Percentiles rank a stretch among this genome's conserved stretches.
Evolutionary conservation across 805 yeast genomes (phyloP).

Genomic region (Yamadazyma tumulicola): DNA sequence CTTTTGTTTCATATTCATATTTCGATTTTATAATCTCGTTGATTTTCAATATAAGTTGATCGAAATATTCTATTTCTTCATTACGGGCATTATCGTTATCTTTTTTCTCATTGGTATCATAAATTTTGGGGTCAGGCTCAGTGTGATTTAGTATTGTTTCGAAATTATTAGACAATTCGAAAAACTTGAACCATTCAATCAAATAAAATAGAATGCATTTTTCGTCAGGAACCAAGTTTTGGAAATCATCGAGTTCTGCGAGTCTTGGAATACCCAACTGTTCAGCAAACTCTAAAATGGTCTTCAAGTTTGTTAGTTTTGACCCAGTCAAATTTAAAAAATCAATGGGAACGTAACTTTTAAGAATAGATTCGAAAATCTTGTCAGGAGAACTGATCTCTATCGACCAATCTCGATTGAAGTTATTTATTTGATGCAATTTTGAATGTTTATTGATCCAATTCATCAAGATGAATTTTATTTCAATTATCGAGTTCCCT

Average conservation of each 20-base stretch:
- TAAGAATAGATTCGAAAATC: slow-evolving; percentile 39
- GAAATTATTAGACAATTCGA: slow-evolving; percentile 18
- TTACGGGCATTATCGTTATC: background rate
- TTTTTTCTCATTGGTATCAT: background rate
- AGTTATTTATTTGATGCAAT: slow-evolving; percentile 38
- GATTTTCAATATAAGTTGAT: slow-evolving; percentile 13
- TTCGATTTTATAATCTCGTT: slow-evolving; percentile 18
- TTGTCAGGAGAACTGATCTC: slow-evolving; percentile 47
- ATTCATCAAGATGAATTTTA: slow-evolving; percentile 31
- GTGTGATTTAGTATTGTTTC: no score
- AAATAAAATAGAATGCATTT: slow-evolving; percentile 55
- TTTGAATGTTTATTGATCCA: slow-evolving; percentile 47
- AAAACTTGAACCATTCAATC: slow-evolving; percentile 53
- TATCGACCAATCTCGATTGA: slow-evolving; percentile 52
- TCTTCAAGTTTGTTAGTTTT: slow-evolving; percentile 26
- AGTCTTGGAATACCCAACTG: slow-evolving; percentile 48
- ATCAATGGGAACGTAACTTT: slow-evolving; percentile 18
- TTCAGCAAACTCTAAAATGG: slow-evolving; percentile 41
- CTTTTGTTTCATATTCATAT: slow-evolving; percentile 28
- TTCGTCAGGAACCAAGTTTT: slow-evolving; percentile 52
- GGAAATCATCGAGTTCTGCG: slow-evolving; percentile 54
- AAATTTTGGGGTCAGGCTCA: background rate
- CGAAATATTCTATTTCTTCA: slow-evolving; percentile 4
- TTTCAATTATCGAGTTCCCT: slow-evolving; percentile 24
- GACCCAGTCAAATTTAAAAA: slow-evolving; percentile 19